Conservation (phyloP, 2,329 filamentous ascomycete genomes). For the Xylariaceae sp. region DNA sequence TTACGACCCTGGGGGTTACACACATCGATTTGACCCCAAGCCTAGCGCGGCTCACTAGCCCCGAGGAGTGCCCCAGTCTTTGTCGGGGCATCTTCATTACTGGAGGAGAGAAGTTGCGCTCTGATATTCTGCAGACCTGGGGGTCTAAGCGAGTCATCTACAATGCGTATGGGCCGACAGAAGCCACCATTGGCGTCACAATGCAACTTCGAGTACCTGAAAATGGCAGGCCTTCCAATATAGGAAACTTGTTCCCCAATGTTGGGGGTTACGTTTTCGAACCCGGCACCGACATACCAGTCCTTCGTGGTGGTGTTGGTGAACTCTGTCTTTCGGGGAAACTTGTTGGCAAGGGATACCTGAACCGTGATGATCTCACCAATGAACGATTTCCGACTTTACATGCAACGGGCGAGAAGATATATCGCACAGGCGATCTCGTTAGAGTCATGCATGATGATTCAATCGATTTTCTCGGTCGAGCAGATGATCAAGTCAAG, state of each 20-base stretch:
- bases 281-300: slow-evolving; percentile 64
- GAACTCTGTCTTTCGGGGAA: slow-evolving; percentile 86
- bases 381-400: slow-evolving; percentile 69
- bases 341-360: slow-evolving; percentile 84
- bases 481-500: slow-evolving; percentile 90
- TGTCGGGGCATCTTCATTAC: slow-evolving; percentile 88
- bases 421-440: slow-evolving; percentile 87
- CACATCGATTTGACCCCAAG: slow-evolving; percentile 92
- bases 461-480: slow-evolving; percentile 81
- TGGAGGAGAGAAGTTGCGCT: slow-evolving; percentile 81
- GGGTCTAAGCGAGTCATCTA: slow-evolving; percentile 77
- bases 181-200: slow-evolving; percentile 88
- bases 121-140: slow-evolving; percentile 86
- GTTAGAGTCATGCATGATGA: slow-evolving; percentile 76
- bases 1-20: slow-evolving; percentile 70
- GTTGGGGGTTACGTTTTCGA: slow-evolving; percentile 78
- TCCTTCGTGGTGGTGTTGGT: slow-evolving; percentile 74
- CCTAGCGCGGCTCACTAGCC: slow-evolving; percentile 72
- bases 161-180: slow-evolving; percentile 89
- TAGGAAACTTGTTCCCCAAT: slow-evolving; percentile 81
- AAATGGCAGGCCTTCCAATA: slow-evolving; percentile 81
- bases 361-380: slow-evolving; percentile 76
- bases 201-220: slow-evolving; percentile 78
- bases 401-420: slow-evolving; percentile 49
- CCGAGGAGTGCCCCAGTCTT: slow-evolving; percentile 74